These are phyloP conservation scores for Cydonia oblonga DNA, from an alignment of 331 rosid species.

Conservation along the genomic window DNA sequence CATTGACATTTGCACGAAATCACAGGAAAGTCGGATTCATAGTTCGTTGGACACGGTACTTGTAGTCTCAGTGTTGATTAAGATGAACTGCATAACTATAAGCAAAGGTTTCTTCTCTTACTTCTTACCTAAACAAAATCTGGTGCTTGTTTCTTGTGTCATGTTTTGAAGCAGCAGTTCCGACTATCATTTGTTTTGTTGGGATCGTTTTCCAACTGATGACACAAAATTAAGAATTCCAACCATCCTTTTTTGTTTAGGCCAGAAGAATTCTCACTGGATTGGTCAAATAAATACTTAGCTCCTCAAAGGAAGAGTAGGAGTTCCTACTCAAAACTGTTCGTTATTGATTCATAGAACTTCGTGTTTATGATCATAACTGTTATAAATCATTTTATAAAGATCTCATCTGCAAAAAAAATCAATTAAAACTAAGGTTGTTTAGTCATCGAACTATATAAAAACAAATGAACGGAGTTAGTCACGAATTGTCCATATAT, in stretches of 20 bases:
- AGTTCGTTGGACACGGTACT: not conserved
- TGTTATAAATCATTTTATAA: no score
- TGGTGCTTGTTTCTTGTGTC: not conserved
- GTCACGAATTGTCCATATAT: no score
- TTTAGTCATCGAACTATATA: no score
- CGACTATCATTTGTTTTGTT: not conserved
- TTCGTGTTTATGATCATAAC: no score
- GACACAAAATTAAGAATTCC: not conserved
- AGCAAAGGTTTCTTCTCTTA: not conserved
- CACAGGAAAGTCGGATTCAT: not conserved
- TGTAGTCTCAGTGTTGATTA: not conserved
- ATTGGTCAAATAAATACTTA: no score
- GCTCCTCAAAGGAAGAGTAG: no score
- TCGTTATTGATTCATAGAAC: no score
- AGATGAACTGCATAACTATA: not conserved
- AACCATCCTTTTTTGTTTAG: not conserved
- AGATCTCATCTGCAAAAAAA: no score
- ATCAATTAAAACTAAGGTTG: no score
- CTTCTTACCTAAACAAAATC: not conserved
- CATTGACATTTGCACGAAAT: not conserved
- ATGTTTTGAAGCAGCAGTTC: not conserved
- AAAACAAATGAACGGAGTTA: no score
- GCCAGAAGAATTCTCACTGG: not conserved
- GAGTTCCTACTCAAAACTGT: no score
- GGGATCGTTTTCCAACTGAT: no score